A percentile compares a stretch with the other conserved stretches of the same genome.
Evolutionary conservation across 2,329 filamentous ascomycete genomes (phyloP).

Genomic region (Verticillium dahliae): DNA sequence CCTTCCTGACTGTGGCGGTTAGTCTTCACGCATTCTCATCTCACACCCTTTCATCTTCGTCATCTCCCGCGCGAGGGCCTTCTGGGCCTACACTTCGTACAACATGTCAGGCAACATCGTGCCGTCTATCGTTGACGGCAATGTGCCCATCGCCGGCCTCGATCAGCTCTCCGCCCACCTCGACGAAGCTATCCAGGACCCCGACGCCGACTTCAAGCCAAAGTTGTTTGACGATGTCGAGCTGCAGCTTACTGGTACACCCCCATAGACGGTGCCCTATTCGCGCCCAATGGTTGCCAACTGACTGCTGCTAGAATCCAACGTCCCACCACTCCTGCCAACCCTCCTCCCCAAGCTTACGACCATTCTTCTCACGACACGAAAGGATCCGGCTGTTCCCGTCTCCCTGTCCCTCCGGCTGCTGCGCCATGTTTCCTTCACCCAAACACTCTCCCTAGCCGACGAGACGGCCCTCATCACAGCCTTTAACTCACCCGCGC

Average conservation of each 20-base stretch:
- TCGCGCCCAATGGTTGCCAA: no score
- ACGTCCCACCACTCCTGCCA: conserved; percentile 43
- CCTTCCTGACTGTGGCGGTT: not conserved
- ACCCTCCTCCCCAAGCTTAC: conserved; percentile 48
- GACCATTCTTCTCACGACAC: conserved; percentile 42
- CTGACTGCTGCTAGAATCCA: conserved; percentile 31
- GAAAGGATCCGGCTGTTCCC: conserved; percentile 42
- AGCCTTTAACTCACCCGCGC: conserved; percentile 46
- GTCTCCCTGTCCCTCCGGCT: conserved; percentile 50
- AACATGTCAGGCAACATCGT: conserved; percentile 24
- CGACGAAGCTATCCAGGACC: conserved; percentile 37
- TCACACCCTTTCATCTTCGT: not conserved
- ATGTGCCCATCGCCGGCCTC: conserved; percentile 42
- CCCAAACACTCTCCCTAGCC: conserved; percentile 43
- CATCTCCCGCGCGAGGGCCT: not conserved
- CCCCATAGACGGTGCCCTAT: no score
- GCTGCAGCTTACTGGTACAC: conserved; percentile 47
- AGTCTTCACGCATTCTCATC: not conserved
- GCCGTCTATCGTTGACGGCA: conserved; percentile 30
- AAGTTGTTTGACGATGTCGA: conserved; percentile 54
- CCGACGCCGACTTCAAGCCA: conserved; percentile 32
- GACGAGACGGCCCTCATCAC: conserved; percentile 42
- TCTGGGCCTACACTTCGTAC: no score
- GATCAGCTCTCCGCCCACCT: conserved; percentile 50
- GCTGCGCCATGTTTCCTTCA: conserved; percentile 45